A percentile compares a stretch with the other conserved stretches of the same genome.
Conservation (phyloP, 2,329 filamentous ascomycete genomes). For the Microthyrium microscopicum region DNA sequence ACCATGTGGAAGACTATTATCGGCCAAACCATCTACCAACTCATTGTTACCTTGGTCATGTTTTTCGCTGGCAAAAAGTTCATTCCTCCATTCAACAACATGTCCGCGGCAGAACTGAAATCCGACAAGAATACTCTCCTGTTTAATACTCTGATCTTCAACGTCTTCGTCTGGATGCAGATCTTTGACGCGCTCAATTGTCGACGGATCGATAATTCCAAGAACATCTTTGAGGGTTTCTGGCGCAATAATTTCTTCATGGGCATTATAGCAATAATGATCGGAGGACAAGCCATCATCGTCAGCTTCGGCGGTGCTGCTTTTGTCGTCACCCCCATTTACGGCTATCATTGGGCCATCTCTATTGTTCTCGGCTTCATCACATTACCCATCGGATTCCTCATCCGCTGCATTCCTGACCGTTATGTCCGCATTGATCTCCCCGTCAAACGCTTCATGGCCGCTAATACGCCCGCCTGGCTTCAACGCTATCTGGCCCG, state of each 20-base stretch:
- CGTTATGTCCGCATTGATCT: constrained; percentile 34
- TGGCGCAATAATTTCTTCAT: constrained; percentile 79
- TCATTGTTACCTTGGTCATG: constrained; percentile 60
- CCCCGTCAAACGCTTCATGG: no score
- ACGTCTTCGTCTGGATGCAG: constrained; percentile 99
- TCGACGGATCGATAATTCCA: constrained; percentile 79
- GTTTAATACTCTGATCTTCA: constrained; percentile 93
- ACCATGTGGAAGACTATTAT: constrained; percentile 99
- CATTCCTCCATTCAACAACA: constrained; percentile 33
- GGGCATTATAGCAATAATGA: constrained; percentile 70
- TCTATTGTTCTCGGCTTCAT: constrained; percentile 68
- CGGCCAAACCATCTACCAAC: constrained; percentile 79
- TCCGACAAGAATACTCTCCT: no score
- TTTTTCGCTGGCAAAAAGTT: constrained; percentile 55
- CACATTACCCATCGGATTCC: constrained; percentile 70
- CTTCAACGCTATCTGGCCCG: no score
- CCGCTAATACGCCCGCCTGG: no score
- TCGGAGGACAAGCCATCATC: constrained; percentile 78
- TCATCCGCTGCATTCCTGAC: constrained; percentile 74
- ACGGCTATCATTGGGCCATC: constrained; percentile 68
- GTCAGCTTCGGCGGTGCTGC: constrained; percentile 70
- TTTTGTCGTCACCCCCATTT: constrained; percentile 57
- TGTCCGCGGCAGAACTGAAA: constrained; percentile 18
- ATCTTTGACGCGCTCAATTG: constrained; percentile 99
- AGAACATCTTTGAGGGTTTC: constrained; percentile 90